phyloP scores from a whole-genome alignment of 164 flowering plant genomes.

The Nymphaea thermarum region DNA sequence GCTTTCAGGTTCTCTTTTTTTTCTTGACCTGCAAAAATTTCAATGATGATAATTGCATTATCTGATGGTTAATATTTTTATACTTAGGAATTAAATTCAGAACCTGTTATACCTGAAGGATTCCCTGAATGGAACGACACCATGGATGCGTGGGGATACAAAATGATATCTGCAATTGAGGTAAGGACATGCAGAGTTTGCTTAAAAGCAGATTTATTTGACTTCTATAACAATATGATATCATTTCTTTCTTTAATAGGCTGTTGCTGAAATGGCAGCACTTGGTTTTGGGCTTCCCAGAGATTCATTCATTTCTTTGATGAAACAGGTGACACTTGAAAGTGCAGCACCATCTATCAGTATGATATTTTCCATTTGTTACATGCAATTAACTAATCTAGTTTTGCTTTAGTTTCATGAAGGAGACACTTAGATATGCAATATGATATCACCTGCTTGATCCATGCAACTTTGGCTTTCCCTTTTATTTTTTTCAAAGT shows the following conservation, averaged over 20 bases:
- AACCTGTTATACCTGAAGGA: conserved; percentile 95
- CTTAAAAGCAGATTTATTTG: neutral
- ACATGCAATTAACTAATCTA: no score
- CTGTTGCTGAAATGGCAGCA: conserved; percentile 97
- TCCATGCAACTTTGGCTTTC: no score
- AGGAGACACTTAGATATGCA: no score
- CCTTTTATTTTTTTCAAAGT: no score
- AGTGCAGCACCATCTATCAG: no score
- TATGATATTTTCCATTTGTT: no score
- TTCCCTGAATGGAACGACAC: conserved; percentile 94
- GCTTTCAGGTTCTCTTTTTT: conserved; percentile 46
- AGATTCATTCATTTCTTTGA: conserved; percentile 88
- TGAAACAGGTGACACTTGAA: conserved; percentile 53
- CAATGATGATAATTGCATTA: neutral
- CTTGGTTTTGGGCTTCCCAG: conserved; percentile 84
- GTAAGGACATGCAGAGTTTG: conserved; percentile 14
- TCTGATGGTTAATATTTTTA: neutral
- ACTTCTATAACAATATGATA: neutral
- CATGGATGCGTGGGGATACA: conserved; percentile 92
- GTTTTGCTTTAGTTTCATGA: no score
- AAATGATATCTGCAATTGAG: conserved; percentile 88
- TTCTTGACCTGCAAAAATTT: no score
- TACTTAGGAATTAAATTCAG: conserved; percentile 77
- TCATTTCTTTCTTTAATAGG: conserved; percentile 24
- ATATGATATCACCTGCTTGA: no score